Evolutionary conservation across 164 flowering plant species (phyloP).

Genomic region (Piper longum): DNA sequence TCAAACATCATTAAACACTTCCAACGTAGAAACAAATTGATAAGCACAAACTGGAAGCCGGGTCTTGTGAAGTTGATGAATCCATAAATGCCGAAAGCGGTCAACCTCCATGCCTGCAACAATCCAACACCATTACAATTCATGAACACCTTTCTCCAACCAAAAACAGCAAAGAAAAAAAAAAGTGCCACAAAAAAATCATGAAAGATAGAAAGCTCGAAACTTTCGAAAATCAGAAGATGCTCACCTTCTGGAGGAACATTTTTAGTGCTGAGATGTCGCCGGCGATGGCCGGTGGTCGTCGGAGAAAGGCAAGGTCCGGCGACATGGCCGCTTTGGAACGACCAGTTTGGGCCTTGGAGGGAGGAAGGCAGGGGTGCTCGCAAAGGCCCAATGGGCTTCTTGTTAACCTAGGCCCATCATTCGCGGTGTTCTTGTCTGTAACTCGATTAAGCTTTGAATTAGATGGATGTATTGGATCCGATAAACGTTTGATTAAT

Average conservation of each 20-base stretch:
- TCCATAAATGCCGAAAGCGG: conserved; percentile 76
- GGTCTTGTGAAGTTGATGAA: conserved; percentile 72
- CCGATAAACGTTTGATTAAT: no score
- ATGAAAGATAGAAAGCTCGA: background rate
- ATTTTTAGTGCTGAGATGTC: conserved; percentile 9
- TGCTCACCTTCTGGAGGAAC: conserved; percentile 54
- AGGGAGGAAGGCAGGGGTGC: no score
- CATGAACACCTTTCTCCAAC: background rate
- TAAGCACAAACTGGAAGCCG: conserved; percentile 49
- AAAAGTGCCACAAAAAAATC: background rate
- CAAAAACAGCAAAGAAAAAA: background rate
- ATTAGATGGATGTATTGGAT: no score
- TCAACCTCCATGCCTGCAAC: conserved; percentile 64
- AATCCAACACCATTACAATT: background rate
- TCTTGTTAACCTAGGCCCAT: no score
- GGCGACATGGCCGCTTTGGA: no score
- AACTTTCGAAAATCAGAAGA: no score
- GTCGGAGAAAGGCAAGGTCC: no score
- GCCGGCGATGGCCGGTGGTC: no score
- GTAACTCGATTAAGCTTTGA: no score
- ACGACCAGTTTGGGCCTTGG: no score
- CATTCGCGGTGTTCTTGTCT: no score
- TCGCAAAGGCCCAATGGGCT: no score
- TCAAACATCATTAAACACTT: background rate
- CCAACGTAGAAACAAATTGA: background rate